These are phyloP conservation scores for Phytophthora melonis DNA, from an alignment of 352 stramenopile genomes.

Conservation along the genomic window DNA sequence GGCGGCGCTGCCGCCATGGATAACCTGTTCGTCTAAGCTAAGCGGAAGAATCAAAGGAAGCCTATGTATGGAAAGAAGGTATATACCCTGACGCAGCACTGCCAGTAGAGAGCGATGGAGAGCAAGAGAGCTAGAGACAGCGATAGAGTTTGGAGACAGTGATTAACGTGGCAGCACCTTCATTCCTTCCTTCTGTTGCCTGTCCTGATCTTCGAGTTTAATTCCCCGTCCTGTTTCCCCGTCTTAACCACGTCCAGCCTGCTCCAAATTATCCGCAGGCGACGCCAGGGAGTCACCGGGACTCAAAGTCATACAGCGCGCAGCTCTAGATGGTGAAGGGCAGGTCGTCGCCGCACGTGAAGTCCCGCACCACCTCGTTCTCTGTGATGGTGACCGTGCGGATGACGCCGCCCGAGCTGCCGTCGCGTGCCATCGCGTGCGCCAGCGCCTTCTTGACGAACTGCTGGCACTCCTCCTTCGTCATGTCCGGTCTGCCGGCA, in stretches of 20 bases:
- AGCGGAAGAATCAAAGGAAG: neutral
- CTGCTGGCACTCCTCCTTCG: slow-evolving; percentile 94
- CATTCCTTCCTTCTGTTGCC: slow-evolving; percentile 38
- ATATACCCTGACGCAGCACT: neutral
- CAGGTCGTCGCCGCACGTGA: slow-evolving; percentile 92
- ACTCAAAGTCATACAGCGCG: too few relatives aligned
- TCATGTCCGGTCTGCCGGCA: slow-evolving; percentile 91
- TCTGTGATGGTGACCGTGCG: slow-evolving; percentile 95
- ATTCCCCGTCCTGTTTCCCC: neutral
- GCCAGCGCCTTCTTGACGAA: slow-evolving; percentile 96
- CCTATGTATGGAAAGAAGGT: slow-evolving; percentile 30
- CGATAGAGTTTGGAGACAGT: slow-evolving; percentile 29
- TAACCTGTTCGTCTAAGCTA: slow-evolving; percentile 83
- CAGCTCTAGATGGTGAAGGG: slow-evolving; percentile 86
- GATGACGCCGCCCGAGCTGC: slow-evolving; percentile 98
- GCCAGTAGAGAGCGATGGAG: neutral
- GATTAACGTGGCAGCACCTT: slow-evolving; percentile 34
- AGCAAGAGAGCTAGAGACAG: slow-evolving; percentile 8
- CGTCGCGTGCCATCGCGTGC: slow-evolving; percentile 99
- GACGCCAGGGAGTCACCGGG: neutral
- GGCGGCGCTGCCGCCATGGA: slow-evolving; percentile 73
- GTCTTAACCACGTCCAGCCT: neutral
- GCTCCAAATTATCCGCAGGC: neutral
- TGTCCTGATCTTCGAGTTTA: slow-evolving; percentile 6
- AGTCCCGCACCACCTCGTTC: slow-evolving; percentile 92